Percentiles rank a stretch among this genome's conserved stretches.
phyloP scores from a whole-genome alignment of 208 protist species.

The Acanthamoeba castellanii region DNA sequence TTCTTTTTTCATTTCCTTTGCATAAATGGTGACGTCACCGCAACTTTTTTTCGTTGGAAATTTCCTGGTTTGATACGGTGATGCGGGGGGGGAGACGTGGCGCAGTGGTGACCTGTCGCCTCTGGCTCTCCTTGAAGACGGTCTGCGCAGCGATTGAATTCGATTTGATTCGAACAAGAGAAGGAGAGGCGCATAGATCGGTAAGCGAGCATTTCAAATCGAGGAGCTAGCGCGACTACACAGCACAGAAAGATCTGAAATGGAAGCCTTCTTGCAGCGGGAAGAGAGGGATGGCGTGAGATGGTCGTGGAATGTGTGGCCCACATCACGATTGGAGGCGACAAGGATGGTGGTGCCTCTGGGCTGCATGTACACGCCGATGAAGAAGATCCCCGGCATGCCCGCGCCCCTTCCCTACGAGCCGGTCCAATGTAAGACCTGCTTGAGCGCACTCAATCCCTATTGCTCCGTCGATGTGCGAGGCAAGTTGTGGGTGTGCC shows the following conservation, averaged over 20 bases:
- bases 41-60: background rate
- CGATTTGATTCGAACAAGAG: background rate
- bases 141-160: background rate
- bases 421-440: constrained; percentile 95
- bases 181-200: background rate
- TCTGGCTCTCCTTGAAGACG: background rate
- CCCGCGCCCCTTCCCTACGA: constrained; percentile 92
- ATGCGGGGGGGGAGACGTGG: constrained; percentile 1
- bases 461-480: constrained; percentile 89
- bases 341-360: constrained; percentile 96
- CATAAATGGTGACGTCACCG: background rate
- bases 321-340: constrained; percentile 95
- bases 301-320: constrained; percentile 97
- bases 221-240: background rate
- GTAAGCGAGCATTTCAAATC: background rate
- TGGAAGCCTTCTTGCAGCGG: constrained; percentile 80
- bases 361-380: constrained; percentile 96
- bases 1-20: background rate
- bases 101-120: background rate
- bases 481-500: constrained; percentile 93
- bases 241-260: background rate
- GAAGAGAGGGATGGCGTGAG: constrained; percentile 92
- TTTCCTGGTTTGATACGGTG: background rate
- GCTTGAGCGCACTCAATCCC: constrained; percentile 96
- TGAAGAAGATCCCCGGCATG: constrained; percentile 92